A percentile compares a stretch with the other conserved stretches of the same genome.
These are phyloP conservation scores for Crithidia expoeki DNA, from an alignment of 208 protist species.

Conservation along the genomic window DNA sequence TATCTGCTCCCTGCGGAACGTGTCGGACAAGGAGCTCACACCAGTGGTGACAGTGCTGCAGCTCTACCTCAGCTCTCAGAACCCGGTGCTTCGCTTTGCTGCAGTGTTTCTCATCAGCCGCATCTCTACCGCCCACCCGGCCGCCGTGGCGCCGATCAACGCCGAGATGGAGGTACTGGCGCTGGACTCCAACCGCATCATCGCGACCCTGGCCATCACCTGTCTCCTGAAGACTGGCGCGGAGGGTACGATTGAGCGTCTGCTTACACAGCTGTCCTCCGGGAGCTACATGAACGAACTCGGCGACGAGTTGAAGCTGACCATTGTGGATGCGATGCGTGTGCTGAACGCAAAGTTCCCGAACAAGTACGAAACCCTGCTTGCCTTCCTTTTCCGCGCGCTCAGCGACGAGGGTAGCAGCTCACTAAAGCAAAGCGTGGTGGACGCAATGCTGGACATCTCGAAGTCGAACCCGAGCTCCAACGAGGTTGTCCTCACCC, in stretches of 20 bases:
- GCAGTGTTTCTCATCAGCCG: constrained; percentile 95
- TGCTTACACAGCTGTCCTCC: constrained; percentile 96
- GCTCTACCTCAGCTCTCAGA: constrained; percentile 93
- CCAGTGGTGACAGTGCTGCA: constrained; percentile 94
- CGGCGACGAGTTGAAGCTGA: constrained; percentile 97
- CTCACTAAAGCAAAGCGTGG: constrained; percentile 95
- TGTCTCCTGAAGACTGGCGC: constrained; percentile 97
- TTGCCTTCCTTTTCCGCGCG: constrained; percentile 91
- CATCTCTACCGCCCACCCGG: constrained; percentile 77
- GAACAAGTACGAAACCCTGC: constrained; percentile 86
- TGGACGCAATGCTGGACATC: constrained; percentile 96
- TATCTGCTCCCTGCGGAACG: constrained; percentile 93
- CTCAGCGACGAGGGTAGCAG: constrained; percentile 90
- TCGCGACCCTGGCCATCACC: constrained; percentile 98
- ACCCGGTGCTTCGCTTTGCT: constrained; percentile 94
- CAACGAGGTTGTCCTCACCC: constrained; percentile 91
- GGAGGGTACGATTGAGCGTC: constrained; percentile 95
- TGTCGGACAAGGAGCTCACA: constrained; percentile 89
- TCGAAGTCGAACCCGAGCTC: constrained; percentile 89
- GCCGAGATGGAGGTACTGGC: constrained; percentile 96
- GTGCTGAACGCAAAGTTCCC: constrained; percentile 96
- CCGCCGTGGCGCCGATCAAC: constrained; percentile 93
- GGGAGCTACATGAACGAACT: constrained; percentile 94
- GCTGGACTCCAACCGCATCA: constrained; percentile 94
- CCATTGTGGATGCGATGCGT: constrained; percentile 97